Percentiles rank a stretch among this genome's conserved stretches.
These are phyloP conservation scores for Lablab purpureus DNA, from an alignment of 306 rosid species.

Conservation along the genomic window DNA sequence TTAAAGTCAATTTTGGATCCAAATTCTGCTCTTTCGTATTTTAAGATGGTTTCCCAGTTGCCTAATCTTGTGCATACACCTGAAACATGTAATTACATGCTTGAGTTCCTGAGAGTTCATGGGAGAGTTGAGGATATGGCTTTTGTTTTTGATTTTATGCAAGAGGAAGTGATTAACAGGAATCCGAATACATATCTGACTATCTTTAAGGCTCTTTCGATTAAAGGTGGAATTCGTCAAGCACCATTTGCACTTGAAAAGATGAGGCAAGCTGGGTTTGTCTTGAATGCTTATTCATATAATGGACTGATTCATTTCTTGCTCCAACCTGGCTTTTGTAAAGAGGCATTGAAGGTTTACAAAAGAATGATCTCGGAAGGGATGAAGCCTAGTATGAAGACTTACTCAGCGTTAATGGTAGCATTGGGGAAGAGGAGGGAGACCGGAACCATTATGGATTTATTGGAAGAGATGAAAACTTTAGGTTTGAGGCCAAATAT, in stretches of 20 bases:
- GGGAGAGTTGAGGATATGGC: conserved; percentile 76
- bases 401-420: conserved; percentile 93
- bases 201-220: conserved; percentile 68
- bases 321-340: conserved; percentile 70
- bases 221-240: conserved; percentile 84
- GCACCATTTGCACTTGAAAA: conserved; percentile 65
- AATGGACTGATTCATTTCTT: conserved; percentile 85
- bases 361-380: conserved; percentile 76
- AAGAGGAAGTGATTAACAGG: conserved; percentile 72
- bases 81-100: conserved; percentile 89
- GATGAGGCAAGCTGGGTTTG: conserved; percentile 75
- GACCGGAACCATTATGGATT: conserved; percentile 66
- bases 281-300: conserved; percentile 90
- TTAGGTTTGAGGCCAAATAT: conserved; percentile 91
- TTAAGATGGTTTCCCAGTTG: conserved; percentile 66
- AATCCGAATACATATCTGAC: conserved; percentile 68
- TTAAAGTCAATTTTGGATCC: conserved; percentile 74
- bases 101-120: conserved; percentile 67
- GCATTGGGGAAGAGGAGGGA: conserved; percentile 91
- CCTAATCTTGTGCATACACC: conserved; percentile 77
- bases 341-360: conserved; percentile 83
- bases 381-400: conserved; percentile 86
- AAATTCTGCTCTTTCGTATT: conserved; percentile 65
- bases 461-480: conserved; percentile 80
- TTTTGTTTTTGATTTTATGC: conserved; percentile 82